Evolutionary conservation across 495 filamentous ascomycete genomes (phyloP).

Genomic region (Penicillium diatomitis): DNA sequence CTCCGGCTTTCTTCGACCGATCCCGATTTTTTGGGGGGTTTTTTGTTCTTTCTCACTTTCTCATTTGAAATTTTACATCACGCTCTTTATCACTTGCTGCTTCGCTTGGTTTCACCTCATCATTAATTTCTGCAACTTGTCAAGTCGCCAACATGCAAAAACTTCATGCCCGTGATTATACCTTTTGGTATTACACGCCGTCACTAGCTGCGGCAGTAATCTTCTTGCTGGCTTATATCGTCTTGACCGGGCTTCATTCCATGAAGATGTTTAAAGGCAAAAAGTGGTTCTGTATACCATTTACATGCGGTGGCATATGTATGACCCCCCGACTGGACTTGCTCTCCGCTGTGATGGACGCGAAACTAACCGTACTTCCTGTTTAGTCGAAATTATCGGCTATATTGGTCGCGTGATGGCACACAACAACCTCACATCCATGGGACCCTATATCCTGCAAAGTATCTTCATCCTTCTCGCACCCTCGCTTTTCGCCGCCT

Average conservation of each 20-base stretch:
- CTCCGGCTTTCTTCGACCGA: too few species aligned
- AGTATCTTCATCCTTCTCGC: constrained; percentile 6
- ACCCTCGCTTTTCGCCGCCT: constrained; percentile 18
- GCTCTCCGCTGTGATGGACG: not conserved
- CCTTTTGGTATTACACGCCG: constrained; percentile 6
- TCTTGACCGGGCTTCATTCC: constrained; percentile 29
- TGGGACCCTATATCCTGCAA: constrained; percentile 3
- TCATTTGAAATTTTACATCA: too few species aligned
- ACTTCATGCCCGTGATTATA: constrained; percentile 1
- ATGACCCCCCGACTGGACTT: not conserved
- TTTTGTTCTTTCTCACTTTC: too few species aligned
- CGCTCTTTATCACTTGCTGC: too few species aligned
- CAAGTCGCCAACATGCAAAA: too few species aligned
- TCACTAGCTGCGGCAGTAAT: constrained; percentile 2
- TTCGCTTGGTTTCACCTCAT: too few species aligned
- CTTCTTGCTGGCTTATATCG: constrained; percentile 29
- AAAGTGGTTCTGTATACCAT: constrained; percentile 4
- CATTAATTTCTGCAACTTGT: too few species aligned
- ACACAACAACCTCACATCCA: constrained; percentile 2
- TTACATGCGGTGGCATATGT: constrained; percentile 9
- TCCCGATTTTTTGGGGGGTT: too few species aligned
- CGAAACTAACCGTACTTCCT: not conserved
- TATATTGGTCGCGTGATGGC: constrained; percentile 27
- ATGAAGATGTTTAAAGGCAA: constrained; percentile 9
- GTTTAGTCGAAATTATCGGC: constrained; percentile 39